Evolutionary conservation across 495 filamentous ascomycete species (phyloP).

Genomic region (Chaetomium tenue): DNA sequence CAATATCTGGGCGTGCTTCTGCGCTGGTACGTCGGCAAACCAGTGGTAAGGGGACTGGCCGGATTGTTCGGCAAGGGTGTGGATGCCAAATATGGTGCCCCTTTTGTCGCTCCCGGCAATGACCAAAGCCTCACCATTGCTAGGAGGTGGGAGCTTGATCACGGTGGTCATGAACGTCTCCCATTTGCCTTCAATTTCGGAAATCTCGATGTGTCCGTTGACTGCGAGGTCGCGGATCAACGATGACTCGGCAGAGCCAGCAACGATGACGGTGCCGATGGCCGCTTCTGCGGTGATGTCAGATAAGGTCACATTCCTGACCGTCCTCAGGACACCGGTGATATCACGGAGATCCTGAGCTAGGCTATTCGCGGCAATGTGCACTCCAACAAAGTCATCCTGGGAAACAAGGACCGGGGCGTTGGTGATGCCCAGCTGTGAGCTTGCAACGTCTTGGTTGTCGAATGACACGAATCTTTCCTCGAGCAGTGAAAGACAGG

Average conservation of each 20-base stretch:
- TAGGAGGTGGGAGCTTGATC: constrained; percentile 50
- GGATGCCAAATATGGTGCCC: constrained; percentile 61
- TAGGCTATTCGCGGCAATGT: constrained; percentile 56
- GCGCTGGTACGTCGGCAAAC: constrained; percentile 59
- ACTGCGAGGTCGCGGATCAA: constrained; percentile 43
- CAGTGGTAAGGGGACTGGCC: constrained; percentile 54
- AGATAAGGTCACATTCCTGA: constrained; percentile 33
- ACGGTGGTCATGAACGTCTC: constrained; percentile 57
- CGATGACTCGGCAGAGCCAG: constrained; percentile 56
- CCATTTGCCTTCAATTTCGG: constrained; percentile 55
- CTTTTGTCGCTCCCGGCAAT: constrained; percentile 61
- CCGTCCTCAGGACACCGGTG: constrained; percentile 30
- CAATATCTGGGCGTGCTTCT: constrained; percentile 50
- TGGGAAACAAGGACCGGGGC: constrained; percentile 41
- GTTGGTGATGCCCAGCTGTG: constrained; percentile 24
- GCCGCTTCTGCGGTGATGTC: constrained; percentile 22
- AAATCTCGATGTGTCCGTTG: constrained; percentile 48
- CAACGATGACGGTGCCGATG: constrained; percentile 49
- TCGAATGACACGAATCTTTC: constrained; percentile 34
- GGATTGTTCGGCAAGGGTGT: constrained; percentile 62
- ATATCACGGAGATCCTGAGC: constrained; percentile 47
- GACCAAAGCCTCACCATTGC: constrained; percentile 52
- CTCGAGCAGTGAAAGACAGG: constrained; percentile 24
- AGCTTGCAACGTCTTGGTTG: background rate
- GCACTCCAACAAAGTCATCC: constrained; percentile 56